Evolutionary conservation across 768 basidiomycete genomes (phyloP), one percentile per base, ranked within the genome.

Genomic region (Pluteus cervinus): DNA sequence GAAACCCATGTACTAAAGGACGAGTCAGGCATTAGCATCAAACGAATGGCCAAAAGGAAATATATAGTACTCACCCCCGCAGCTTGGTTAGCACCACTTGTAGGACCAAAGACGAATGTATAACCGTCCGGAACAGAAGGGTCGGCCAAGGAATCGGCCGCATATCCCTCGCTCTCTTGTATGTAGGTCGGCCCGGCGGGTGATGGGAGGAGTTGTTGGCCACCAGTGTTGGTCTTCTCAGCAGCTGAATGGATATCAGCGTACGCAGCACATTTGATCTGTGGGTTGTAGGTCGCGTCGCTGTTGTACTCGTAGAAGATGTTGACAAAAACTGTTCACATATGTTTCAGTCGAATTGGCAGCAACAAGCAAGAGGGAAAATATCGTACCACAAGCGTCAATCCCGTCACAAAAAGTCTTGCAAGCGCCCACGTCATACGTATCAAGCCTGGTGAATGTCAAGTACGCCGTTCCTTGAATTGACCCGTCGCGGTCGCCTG

Each of bases 281-380:
- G 69, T 0, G 71, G 72, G 3, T 58, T 41, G 41, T 62, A 56
- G 29, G 41, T 48, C 39, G 58, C 54, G 8, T 51, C 43, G 43
- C 72, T 72, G 48, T 71, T 73, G 53, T 52, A 62, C 42, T 74
- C 69, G 51, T 74, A 73, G 39, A 61, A 74, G 20, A 74, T 37
- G 43, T 74, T 74, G n/a, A 58, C 69, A 41, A 71, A 72, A 7
- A 69, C 72, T 73, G 34, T 12, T 30, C 6, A 18, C 23, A 29
- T 14, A 33, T 17, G 21, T 15, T 30, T 23, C 29, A 7, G 18
- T 12, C 20, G 36, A 36, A 36, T 3, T 4, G 22, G 14, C 21
- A 8, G 7, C 12, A 34, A 12, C 18, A 16, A 33, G 16, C 24
- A 16, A 41, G 41, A 30, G n/a, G 7, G 58, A 63, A 23, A n/a